A percentile compares a stretch with the other conserved stretches of the same genome.
These are phyloP conservation scores for Cladosporium oxysporum DNA, from an alignment of 2,329 filamentous ascomycete species.

Conservation along the genomic window DNA sequence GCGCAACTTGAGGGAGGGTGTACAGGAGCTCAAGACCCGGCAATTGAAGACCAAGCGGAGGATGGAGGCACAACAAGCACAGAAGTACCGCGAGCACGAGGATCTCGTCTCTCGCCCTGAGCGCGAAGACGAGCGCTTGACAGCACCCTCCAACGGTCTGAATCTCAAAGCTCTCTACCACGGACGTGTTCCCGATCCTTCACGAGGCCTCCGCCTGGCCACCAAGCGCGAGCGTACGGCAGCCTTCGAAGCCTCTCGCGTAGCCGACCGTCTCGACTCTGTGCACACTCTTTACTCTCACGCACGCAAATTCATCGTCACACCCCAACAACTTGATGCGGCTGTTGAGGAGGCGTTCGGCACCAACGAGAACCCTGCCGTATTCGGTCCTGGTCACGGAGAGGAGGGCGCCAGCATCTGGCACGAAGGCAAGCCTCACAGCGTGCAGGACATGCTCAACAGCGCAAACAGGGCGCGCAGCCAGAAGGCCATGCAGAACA, in stretches of 20 bases:
- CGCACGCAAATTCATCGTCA: slow-evolving; percentile 82
- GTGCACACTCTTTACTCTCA: slow-evolving; percentile 89
- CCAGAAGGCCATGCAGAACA: slow-evolving; percentile 38
- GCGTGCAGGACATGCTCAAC: slow-evolving; percentile 51
- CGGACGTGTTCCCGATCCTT: slow-evolving; percentile 58
- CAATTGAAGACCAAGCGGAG: slow-evolving; percentile 51
- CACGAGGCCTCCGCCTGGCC: slow-evolving; percentile 59
- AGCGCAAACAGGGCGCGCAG: slow-evolving; percentile 33
- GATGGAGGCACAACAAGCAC: slow-evolving; percentile 45
- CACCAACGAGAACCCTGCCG: slow-evolving; percentile 50
- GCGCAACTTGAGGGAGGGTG: slow-evolving; percentile 68
- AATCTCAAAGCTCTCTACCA: slow-evolving; percentile 37
- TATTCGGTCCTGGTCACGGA: slow-evolving; percentile 33
- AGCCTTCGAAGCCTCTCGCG: slow-evolving; percentile 25
- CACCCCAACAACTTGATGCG: slow-evolving; percentile 71
- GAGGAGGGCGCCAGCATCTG: slow-evolving; percentile 47
- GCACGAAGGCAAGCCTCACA: slow-evolving; percentile 50
- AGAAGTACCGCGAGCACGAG: slow-evolving; percentile 54
- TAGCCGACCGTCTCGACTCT: slow-evolving; percentile 54
- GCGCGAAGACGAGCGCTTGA: slow-evolving; percentile 74
- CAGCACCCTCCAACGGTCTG: slow-evolving; percentile 61
- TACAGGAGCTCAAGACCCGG: slow-evolving; percentile 68
- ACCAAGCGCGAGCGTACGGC: slow-evolving; percentile 33
- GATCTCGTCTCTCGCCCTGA: slow-evolving; percentile 63
- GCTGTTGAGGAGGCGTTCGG: slow-evolving; percentile 77